Conservation (phyloP, 108 stramenopile genomes). For the Cyclotella kingstonii region DNA sequence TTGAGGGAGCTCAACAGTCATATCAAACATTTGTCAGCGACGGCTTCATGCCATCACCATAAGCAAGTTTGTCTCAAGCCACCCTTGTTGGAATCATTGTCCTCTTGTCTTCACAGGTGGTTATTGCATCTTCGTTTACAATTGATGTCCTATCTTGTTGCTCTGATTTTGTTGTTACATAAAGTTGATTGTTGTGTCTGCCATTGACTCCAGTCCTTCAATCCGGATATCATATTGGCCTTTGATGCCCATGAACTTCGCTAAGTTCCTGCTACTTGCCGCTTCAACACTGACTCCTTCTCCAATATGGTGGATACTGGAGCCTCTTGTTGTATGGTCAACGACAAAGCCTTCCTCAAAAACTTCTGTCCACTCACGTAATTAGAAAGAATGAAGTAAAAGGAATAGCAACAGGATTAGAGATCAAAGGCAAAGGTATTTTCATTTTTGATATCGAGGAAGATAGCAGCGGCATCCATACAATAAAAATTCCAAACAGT, state of each 20-base stretch:
- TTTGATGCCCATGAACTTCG: background rate
- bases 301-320: slow-evolving; percentile 13
- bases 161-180: too few relatives aligned
- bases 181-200: too few relatives aligned
- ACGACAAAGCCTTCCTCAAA: background rate
- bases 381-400: background rate
- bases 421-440: background rate
- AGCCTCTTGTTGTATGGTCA: slow-evolving; percentile 18
- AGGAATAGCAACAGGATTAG: background rate
- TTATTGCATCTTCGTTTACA: too few relatives aligned
- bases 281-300: slow-evolving; percentile 19
- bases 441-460: slow-evolving; percentile 13
- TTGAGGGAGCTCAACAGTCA: background rate
- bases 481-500: background rate
- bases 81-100: too few relatives aligned
- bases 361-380: background rate
- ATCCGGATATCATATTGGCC: background rate
- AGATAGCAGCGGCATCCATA: background rate
- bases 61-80: background rate
- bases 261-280: background rate
- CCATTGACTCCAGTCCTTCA: background rate
- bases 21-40: background rate
- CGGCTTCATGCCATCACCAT: background rate
- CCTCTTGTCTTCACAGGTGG: too few relatives aligned
- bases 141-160: too few relatives aligned